Conservation (phyloP, 331 rosid species). For the Prunus yedoensis region DNA sequence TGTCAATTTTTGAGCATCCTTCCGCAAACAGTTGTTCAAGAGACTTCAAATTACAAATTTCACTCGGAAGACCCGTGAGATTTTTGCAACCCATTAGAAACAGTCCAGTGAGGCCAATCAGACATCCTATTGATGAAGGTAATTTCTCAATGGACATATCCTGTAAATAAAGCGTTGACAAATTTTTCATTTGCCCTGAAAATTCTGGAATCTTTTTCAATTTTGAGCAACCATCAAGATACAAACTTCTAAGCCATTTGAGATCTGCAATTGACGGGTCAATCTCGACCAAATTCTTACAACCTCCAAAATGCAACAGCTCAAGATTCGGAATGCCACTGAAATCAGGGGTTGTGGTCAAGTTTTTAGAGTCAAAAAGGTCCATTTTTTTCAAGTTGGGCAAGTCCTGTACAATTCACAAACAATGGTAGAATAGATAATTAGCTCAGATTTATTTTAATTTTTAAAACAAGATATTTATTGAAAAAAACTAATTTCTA, state of each 20-base stretch:
- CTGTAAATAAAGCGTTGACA: accelerated
- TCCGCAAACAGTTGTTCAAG: too few species aligned
- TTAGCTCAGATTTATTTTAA: too few species aligned
- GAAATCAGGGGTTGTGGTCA: neutral
- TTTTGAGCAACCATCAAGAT: neutral
- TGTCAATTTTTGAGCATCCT: too few species aligned
- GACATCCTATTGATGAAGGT: too few species aligned
- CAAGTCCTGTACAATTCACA: neutral
- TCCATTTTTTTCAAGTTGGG: neutral
- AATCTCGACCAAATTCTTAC: neutral
- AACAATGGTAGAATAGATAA: neutral
- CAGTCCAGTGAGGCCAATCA: too few species aligned
- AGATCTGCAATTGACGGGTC: neutral
- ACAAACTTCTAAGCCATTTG: accelerated
- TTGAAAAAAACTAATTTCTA: too few species aligned
- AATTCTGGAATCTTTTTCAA: too few species aligned
- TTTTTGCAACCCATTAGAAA: accelerated
- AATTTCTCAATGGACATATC: too few species aligned
- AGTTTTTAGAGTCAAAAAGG: neutral
- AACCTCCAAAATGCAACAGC: accelerated
- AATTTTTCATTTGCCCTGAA: too few species aligned
- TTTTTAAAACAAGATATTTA: too few species aligned
- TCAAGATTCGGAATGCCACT: neutral
- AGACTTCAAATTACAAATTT: too few species aligned
- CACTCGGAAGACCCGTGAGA: too few species aligned